Evolutionary conservation across 2,329 filamentous ascomycete genomes (phyloP), one percentile per base, ranked within the genome.

Genomic region (Cladosporium austrohemisphaericum): DNA sequence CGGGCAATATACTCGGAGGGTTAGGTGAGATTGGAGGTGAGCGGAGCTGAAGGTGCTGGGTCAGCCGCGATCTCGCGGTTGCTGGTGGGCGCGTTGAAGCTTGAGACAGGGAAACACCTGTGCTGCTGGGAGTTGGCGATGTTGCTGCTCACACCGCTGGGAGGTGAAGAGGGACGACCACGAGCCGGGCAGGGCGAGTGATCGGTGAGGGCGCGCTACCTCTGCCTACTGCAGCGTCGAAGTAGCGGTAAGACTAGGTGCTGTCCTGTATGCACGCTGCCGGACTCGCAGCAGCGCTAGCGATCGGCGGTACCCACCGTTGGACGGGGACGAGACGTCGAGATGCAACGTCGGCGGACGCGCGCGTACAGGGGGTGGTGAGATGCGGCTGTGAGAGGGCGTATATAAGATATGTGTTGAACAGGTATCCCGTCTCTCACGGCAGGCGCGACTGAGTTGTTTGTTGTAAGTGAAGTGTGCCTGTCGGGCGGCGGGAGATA

Each of bases 1-100:
- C 32, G 25, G n/a, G 43, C 43, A 46, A 46, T 46, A 46, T 46
- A 46, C 43, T 28, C 35, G 35, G 19, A 22, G n/a, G 35, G 18
- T 4, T 37, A 18, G 43, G 32, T 28, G 43, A 46, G 43, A 36
- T 31, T 26, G 41, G 14, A 14, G n/a, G 41, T 26, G 43, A 36
- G 43, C 43, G 43, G 43, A 46, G 43, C 23, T 32, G 28, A 16
- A 14, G 28, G 28, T n/a, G 41, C 23, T 32, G 43, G 28, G 43
- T 46, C 43, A 46, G 43, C 43, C 32, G 32, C 16, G 23, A 23
- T 37, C 20, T 20, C n/a, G 20, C 23, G 22, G 19, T 23, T 20
- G 23, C 11, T 29, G 40, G 18, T 44, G 41, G 41, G 29, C 32
- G 41, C 43, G 41, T 18, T 32, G 11, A 20, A 46, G 43, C 43